Conservation (phyloP, 371 early-diverging fungal species). For the Mortierella sp. region DNA sequence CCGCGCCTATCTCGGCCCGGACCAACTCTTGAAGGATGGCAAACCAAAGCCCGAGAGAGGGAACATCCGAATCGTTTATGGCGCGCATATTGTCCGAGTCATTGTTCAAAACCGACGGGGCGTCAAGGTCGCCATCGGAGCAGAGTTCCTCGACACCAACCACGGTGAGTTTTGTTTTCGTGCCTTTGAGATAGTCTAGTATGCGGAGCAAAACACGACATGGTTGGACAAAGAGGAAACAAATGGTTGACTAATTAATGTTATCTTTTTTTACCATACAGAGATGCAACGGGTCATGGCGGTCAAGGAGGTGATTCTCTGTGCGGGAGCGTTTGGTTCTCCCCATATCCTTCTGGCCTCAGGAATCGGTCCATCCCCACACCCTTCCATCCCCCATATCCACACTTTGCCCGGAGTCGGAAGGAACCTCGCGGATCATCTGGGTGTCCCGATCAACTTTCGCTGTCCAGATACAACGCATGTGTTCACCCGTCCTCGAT, state of each 20-base stretch:
- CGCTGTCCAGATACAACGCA: slow-evolving; percentile 13
- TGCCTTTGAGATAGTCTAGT: no score
- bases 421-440: slow-evolving; percentile 57
- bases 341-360: slow-evolving; percentile 53
- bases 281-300: slow-evolving; percentile 44
- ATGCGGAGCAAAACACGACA: neutral
- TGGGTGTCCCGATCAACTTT: slow-evolving; percentile 34
- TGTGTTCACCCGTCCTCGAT: neutral
- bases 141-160: slow-evolving; percentile 47
- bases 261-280: neutral
- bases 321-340: slow-evolving; percentile 47
- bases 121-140: slow-evolving; percentile 42
- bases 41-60: slow-evolving; percentile 22
- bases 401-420: slow-evolving; percentile 59
- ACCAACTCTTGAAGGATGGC: slow-evolving; percentile 16
- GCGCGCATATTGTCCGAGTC: slow-evolving; percentile 40
- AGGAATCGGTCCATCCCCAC: slow-evolving; percentile 41
- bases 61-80: slow-evolving; percentile 39
- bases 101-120: slow-evolving; percentile 35
- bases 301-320: slow-evolving; percentile 43
- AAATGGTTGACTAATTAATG: neutral
- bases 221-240: no score
- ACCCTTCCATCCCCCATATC: slow-evolving; percentile 48
- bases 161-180: slow-evolving; percentile 20
- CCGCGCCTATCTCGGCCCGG: slow-evolving; percentile 38